Base-by-base conservation (phyloP, 306 rosid species). In the Rosa rugosa region DNA sequence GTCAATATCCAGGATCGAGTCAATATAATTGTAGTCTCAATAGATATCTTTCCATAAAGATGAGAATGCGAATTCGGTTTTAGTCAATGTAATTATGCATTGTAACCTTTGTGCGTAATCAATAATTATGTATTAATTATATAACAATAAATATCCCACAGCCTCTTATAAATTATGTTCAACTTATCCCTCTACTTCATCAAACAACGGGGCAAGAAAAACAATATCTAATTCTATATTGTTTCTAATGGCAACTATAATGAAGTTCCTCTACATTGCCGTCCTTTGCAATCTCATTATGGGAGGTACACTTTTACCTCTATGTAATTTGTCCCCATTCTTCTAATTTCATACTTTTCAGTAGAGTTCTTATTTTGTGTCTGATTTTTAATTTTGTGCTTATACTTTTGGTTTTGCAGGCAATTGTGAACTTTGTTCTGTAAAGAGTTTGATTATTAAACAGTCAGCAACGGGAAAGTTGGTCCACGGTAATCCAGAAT, bases 401-500 rank as follows among this genome's bases (percentile, higher is more conserved):
- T 27, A 5, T 31, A 3, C 20, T 12, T 63, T 60, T 56, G 11
- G 16, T 25, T 23, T 23, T 27, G 42, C 69, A 63, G 69, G 69
- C 18, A 8, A 63, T 13, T 13, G n/a, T 31, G n/a, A 59, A 23
- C 66, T 36, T 59, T 59, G 66, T 36, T 11, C 50, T 2, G 4
- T 22, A 6, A 69, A 50, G 0, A 59, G 82, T 27, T 8, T 90
- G 5, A 16, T 34, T 0, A 27, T 91, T 7, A 22, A 5, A 2
- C 88, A 88, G 64, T 10, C 1, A 11, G 25, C 38, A 23, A 85
- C 83, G 4, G 95, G 90, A 34, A 67, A 66, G 1, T n/a, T 8
- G 8, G 74, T 87, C 7, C 31, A 75, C 0, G 38, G 57, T 6
- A 83, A 83, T 59, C 71, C 78, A 13, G 77, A 90, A 46, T 90